Conservation (phyloP, 352 stramenopile species). For the Phytophthora vignae region DNA sequence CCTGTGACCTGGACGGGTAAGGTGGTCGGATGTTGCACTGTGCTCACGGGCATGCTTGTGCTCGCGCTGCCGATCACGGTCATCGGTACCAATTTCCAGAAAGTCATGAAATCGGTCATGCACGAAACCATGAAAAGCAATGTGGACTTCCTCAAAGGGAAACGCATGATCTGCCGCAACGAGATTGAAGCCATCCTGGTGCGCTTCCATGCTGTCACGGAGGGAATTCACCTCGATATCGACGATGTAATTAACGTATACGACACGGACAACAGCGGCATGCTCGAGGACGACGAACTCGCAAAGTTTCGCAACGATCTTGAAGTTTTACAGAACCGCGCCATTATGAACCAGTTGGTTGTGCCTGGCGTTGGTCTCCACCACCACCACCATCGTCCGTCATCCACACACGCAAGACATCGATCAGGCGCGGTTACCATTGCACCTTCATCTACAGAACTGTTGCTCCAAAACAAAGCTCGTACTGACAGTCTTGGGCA, state of each 20-base stretch:
- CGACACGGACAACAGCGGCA: constrained; percentile 80
- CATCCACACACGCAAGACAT: constrained; percentile 9
- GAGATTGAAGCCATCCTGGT: constrained; percentile 80
- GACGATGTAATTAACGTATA: constrained; percentile 86
- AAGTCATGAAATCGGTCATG: constrained; percentile 84
- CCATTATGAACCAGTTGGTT: constrained; percentile 49
- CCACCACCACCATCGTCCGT: constrained; percentile 20
- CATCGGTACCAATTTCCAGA: constrained; percentile 90
- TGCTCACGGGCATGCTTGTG: constrained; percentile 88
- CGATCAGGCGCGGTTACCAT: constrained; percentile 17
- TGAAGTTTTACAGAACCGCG: constrained; percentile 76
- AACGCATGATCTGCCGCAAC: constrained; percentile 72
- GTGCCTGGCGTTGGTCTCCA: constrained; percentile 33
- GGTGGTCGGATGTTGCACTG: constrained; percentile 71
- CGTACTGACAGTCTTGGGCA: constrained; percentile 20
- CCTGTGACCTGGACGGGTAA: constrained; percentile 80
- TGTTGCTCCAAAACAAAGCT: constrained; percentile 33
- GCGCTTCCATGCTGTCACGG: constrained; percentile 75
- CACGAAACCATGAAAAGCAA: constrained; percentile 84
- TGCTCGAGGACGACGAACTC: constrained; percentile 81
- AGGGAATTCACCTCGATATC: constrained; percentile 77
- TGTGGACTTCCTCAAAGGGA: constrained; percentile 78
- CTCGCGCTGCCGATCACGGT: constrained; percentile 91
- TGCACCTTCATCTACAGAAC: constrained; percentile 19
- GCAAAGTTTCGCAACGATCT: constrained; percentile 73